Evolutionary conservation across 2,329 filamentous ascomycete species (phyloP), one percentile per base, ranked within the genome.

Genomic region (Diatrype stigma): DNA sequence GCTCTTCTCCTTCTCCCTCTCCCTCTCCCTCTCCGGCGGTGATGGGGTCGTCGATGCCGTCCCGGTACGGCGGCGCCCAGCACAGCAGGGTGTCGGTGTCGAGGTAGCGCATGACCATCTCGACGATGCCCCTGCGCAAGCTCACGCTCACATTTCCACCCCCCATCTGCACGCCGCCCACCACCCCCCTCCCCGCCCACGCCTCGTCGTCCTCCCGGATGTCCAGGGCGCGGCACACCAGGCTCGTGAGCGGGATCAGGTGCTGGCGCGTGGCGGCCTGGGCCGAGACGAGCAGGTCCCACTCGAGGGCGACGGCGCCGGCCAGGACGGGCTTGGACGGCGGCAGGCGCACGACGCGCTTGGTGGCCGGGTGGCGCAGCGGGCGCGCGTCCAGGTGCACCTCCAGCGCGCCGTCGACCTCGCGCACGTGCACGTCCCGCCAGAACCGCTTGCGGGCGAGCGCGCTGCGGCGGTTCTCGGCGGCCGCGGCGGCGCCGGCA

Each of bases 41-140:
- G 34, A 37, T 69, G 4, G 74, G 76, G 50, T 77, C 76, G 42
- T 67, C 69, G 3, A 67, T 63, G 46, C 79, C 72, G 28, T 74
- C 68, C 38, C 83, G 71, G 1, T 78, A 74, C 2, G 76, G 74
- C 38, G 82, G 77, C 22, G 79, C 90, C 89, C 91, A 96, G 79
- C 93, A 97, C 2, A 99, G 82, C 34, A 97, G 73, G 0, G 90
- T 92, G 71, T 99, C 94, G 1, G 94, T 97, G 61, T 91, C 85
- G 23, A 99, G 80, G 69, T 97, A 97, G 45, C 87, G 82, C 78
- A 97, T 81, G 47, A 94, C 73, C 56, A 83, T 85, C 17, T 74
- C 76, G 16, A 87, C 73, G 45, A 96, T 84, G 38, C 79, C 74
- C 0, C 79, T 67, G 34, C 92, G 80, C 35, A 87, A 77, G 22